Percentiles rank a stretch among this genome's conserved stretches.
Evolutionary conservation across 139 green algal species (phyloP).

Genomic region (Coelastrella sp.): DNA sequence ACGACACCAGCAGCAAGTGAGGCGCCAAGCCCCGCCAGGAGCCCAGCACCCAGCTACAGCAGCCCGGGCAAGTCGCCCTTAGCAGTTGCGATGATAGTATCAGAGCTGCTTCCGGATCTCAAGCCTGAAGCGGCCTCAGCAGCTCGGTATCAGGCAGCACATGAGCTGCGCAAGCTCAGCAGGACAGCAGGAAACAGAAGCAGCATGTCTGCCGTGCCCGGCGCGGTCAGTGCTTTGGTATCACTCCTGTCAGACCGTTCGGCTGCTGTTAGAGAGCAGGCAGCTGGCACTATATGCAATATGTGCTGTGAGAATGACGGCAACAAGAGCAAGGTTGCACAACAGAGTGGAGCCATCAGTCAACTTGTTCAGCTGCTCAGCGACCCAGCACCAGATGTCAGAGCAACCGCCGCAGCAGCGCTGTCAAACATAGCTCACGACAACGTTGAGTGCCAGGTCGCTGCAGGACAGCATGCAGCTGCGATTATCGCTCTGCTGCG

Average conservation of each 20-base stretch:
- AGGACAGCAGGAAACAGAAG: neutral
- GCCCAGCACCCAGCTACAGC: neutral
- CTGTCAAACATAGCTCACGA: constrained; percentile 16
- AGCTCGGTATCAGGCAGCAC: neutral
- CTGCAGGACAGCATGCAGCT: neutral
- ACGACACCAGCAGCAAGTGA: neutral
- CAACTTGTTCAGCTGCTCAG: neutral
- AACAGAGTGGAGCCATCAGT: neutral
- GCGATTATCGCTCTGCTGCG: neutral
- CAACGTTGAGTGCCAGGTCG: neutral
- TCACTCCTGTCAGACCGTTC: neutral
- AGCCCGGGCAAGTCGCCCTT: neutral
- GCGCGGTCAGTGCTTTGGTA: neutral
- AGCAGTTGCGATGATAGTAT: neutral
- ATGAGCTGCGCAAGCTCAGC: constrained; percentile 25
- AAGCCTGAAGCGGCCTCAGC: neutral
- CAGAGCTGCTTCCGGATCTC: neutral
- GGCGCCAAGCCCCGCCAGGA: neutral
- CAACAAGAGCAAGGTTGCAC: neutral
- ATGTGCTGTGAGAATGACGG: constrained; percentile 1
- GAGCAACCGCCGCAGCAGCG: constrained; percentile 5
- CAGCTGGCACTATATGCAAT: constrained; percentile 18
- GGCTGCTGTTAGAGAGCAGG: neutral
- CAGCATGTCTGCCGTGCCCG: neutral
- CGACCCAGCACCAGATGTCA: neutral